Evolutionary conservation across 2,329 filamentous ascomycete species (phyloP).

Genomic region (Diplodia sapinea): DNA sequence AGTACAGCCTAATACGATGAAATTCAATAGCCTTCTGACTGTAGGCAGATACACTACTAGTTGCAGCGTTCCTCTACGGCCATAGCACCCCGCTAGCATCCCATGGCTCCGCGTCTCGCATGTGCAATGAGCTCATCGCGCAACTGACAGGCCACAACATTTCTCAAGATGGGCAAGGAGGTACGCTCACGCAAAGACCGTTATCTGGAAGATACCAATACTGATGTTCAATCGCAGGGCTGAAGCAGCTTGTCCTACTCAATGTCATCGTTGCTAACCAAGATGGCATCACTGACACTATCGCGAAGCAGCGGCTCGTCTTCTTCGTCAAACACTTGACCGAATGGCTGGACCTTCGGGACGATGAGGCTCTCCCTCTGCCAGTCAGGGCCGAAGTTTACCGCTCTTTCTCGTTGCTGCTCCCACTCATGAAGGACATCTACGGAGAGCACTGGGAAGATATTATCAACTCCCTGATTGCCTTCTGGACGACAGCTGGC

Average conservation of each 20-base stretch:
- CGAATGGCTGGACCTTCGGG: slow-evolving; percentile 66
- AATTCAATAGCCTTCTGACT: background rate
- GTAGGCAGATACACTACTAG: slow-evolving; percentile 52
- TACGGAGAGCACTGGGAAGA: slow-evolving; percentile 87
- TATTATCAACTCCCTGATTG: slow-evolving; percentile 45
- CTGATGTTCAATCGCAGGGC: slow-evolving; percentile 40
- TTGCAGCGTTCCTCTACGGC: slow-evolving; percentile 56
- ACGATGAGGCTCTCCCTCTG: slow-evolving; percentile 54
- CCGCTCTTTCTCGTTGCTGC: slow-evolving; percentile 60
- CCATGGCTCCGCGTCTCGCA: slow-evolving; percentile 55
- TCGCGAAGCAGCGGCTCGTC: slow-evolving; percentile 71
- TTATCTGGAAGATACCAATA: background rate
- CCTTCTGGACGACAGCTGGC: slow-evolving; percentile 42
- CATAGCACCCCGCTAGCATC: slow-evolving; percentile 57
- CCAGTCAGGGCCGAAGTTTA: slow-evolving; percentile 63
- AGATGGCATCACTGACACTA: slow-evolving; percentile 54
- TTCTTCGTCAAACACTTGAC: slow-evolving; percentile 83
- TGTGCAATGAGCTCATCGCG: slow-evolving; percentile 66
- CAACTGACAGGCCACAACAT: slow-evolving; percentile 63
- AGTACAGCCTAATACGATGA: background rate
- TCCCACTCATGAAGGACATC: slow-evolving; percentile 78
- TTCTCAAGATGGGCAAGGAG: slow-evolving; percentile 50
- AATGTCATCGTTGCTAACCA: slow-evolving; percentile 60
- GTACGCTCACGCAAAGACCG: slow-evolving; percentile 38
- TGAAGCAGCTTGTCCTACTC: slow-evolving; percentile 59